Evolutionary conservation across 192 early-diverging fungal species (phyloP).

Genomic region (Coemansia sp.): DNA sequence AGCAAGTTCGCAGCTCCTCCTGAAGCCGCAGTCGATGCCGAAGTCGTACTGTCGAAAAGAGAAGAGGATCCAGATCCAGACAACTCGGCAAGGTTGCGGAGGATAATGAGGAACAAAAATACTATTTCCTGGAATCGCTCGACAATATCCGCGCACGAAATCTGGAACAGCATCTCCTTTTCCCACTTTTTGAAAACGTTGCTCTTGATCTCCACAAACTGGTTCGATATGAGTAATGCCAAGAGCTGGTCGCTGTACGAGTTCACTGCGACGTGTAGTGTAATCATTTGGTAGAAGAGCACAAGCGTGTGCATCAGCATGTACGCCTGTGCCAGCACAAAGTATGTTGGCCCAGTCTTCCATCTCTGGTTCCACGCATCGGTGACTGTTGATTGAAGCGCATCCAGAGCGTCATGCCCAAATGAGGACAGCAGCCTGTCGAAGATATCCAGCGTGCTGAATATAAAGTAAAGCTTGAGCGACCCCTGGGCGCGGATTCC

Average conservation of each 20-base stretch:
- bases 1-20: slow-evolving; percentile 6
- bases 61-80: slow-evolving; percentile 59
- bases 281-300: slow-evolving; percentile 93
- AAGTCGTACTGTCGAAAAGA: slow-evolving; percentile 21
- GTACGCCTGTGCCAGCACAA: slow-evolving; percentile 78
- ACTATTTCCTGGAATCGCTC: slow-evolving; percentile 91
- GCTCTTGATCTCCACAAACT: slow-evolving; percentile 98
- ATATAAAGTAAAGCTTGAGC: slow-evolving; percentile 97
- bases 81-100: slow-evolving; percentile 89
- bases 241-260: slow-evolving; percentile 92
- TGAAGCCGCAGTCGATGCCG: slow-evolving; percentile 4
- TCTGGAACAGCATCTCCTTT: slow-evolving; percentile 93
- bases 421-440: slow-evolving; percentile 93
- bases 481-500: slow-evolving; percentile 92
- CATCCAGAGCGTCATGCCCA: slow-evolving; percentile 92
- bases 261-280: slow-evolving; percentile 95
- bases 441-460: slow-evolving; percentile 91
- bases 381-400: slow-evolving; percentile 76
- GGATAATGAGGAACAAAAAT: slow-evolving; percentile 86
- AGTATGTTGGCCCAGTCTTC: slow-evolving; percentile 53
- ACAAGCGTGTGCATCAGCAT: slow-evolving; percentile 88
- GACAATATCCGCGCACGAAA: slow-evolving; percentile 92
- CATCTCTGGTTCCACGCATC: slow-evolving; percentile 45
- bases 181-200: slow-evolving; percentile 97
- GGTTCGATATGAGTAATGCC: slow-evolving; percentile 91